Conservation (phyloP, 805 yeast genomes). For the Myxozyma mucilagina region DNA sequence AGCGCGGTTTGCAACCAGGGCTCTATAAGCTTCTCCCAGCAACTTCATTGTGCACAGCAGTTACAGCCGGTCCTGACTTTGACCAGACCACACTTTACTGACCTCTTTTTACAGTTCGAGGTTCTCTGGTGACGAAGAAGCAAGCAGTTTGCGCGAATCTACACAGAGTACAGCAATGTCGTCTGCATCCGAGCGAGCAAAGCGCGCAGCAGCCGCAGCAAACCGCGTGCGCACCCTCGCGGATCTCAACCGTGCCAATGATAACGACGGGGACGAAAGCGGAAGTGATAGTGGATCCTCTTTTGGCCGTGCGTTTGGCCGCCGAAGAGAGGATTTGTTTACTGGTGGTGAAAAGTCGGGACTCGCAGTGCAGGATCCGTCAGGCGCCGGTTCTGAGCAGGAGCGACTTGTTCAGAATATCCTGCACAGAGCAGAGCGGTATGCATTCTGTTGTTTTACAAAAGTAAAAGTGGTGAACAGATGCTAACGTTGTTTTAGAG, state of each 20-base stretch:
- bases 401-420: constrained; percentile 40
- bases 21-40: too few relatives aligned
- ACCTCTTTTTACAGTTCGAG: neutral
- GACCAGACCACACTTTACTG: too few relatives aligned
- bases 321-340: constrained; percentile 45
- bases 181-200: constrained; percentile 22
- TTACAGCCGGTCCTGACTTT: too few relatives aligned
- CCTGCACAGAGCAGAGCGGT: constrained; percentile 40
- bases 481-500: constrained; percentile 6
- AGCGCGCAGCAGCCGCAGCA: constrained; percentile 23
- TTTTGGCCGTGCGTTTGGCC: constrained; percentile 10
- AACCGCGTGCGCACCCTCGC: constrained; percentile 26
- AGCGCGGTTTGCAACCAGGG: too few relatives aligned
- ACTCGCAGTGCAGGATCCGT: constrained; percentile 73
- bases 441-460: neutral
- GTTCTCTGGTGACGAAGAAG: neutral
- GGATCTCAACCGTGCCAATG: constrained; percentile 21
- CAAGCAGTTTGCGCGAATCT: neutral
- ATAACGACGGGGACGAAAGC: constrained; percentile 7
- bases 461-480: neutral
- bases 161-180: neutral
- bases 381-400: constrained; percentile 34
- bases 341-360: constrained; percentile 73
- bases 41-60: too few relatives aligned
- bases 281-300: constrained; percentile 34